Evolutionary conservation across 2,329 filamentous ascomycete genomes (phyloP).

Genomic region (Colletotrichum endophyticum): DNA sequence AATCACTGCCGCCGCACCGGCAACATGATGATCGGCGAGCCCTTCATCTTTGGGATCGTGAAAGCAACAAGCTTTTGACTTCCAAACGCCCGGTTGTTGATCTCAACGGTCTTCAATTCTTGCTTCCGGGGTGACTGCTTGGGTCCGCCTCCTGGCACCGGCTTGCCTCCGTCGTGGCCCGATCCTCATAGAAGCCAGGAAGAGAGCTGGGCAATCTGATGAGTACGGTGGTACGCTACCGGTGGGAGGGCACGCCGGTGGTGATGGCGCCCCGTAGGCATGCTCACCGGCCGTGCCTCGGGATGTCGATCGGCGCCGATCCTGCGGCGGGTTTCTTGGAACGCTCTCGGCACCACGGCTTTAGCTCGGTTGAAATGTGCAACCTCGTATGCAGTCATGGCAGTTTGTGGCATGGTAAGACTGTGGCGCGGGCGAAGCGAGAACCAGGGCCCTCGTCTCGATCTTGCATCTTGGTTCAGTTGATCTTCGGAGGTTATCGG

Average conservation of each 20-base stretch:
- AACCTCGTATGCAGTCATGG: constrained; percentile 2
- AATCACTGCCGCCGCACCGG: neutral
- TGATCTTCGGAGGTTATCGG: constrained; percentile 19
- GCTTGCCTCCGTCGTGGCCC: neutral
- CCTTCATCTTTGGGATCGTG: neutral
- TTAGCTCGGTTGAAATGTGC: neutral
- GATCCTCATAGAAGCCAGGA: neutral
- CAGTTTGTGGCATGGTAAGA: neutral
- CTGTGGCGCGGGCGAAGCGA: constrained; percentile 1
- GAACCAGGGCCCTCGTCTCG: neutral
- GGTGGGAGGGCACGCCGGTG: neutral
- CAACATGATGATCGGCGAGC: neutral
- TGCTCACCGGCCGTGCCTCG: constrained; percentile 4
- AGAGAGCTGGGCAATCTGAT: neutral
- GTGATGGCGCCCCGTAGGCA: neutral
- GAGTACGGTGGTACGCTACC: neutral
- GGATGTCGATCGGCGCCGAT: constrained; percentile 17
- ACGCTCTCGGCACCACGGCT: neutral
- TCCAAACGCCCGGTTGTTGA: neutral
- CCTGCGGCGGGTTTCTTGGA: neutral
- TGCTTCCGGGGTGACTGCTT: neutral
- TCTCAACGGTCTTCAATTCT: neutral
- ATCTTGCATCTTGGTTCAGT: constrained; percentile 11
- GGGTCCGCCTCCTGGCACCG: neutral
- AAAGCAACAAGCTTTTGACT: neutral